Base-by-base conservation (phyloP, 768 basidiomycete genomes). In the Nevesoporus exiguus region DNA sequence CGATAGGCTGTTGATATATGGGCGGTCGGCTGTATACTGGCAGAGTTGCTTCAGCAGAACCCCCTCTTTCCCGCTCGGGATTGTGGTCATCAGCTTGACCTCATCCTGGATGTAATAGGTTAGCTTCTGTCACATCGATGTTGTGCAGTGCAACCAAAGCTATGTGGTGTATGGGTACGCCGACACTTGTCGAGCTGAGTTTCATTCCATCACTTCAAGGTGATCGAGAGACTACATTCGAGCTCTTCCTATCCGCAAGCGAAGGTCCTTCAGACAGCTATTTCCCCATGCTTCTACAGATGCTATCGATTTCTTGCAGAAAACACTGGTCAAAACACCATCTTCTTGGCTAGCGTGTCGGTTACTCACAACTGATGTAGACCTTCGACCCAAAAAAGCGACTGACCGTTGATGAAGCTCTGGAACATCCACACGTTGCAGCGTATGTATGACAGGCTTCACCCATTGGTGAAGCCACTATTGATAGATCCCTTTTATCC, bases 311-410 rank as follows among this genome's bases (percentile, higher is more conserved):
- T 85, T 89, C 71, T 70, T 89, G 59, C 73, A 79, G 48, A 85
- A 80, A 74, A 90, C 87, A 43, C 65, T 94, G 74, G 83, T 84
- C 55, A 45, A 54, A 75, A 29, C 15, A 5, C 15, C 25, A 21
- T 33, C 41, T 33, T 48, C 40, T n/a, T 41, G 30, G 79, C 3
- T 80, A 78, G 14, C 7, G 33, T 15, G 22, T 45, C 37, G n/a
- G 31, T 36, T 10, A 33, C 49, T 50, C n/a, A 55, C 13, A 34
- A 7, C 33, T 21, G 9, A 27, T 36, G 13, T 56, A 84, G 83
- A 92, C 92, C 1, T 96, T 95, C 68, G 91, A 93, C 65, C 90
- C 91, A 3, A 90, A 85, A 73, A 91, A 88, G 70, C 81, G 93
- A 43, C 76, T 89, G 73, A 86, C 86, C 3, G 89, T 93, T 19